Conservation (phyloP, 441 rosid species). For the Jatropha multifida region DNA sequence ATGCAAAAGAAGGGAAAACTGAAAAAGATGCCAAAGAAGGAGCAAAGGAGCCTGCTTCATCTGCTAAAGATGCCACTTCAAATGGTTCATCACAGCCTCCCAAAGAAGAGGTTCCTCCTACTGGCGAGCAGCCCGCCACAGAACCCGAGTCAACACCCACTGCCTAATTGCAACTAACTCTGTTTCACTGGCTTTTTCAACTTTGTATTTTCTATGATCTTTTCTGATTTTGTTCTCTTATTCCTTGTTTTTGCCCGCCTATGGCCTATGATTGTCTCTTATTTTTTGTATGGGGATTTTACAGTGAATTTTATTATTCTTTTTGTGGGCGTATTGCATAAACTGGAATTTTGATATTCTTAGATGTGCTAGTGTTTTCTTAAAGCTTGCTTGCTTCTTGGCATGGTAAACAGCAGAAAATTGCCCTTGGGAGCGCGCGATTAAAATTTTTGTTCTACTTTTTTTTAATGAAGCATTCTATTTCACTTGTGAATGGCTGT, state of each 20-base stretch:
- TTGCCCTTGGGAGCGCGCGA: neutral
- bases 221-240: conserved; percentile 14
- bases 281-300: conserved; percentile 4
- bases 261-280: conserved; percentile 3
- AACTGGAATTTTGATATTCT: conserved; percentile 14
- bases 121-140: conserved; percentile 28
- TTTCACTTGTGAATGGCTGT: no score
- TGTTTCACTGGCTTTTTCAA: neutral
- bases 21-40: conserved; percentile 32
- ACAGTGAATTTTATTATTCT: conserved; percentile 11
- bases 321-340: conserved; percentile 9
- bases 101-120: conserved; percentile 33
- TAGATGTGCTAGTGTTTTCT: neutral
- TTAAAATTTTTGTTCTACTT: neutral
- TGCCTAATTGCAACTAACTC: conserved; percentile 27
- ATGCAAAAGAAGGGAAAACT: conserved; percentile 38
- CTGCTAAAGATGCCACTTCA: conserved; percentile 32
- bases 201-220: conserved; percentile 18
- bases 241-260: neutral
- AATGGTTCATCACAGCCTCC: conserved; percentile 29
- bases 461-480: no score
- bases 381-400: neutral
- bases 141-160: conserved; percentile 39
- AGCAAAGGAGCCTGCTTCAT: conserved; percentile 22
- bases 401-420: neutral